These are phyloP conservation scores for Nicotiana tomentosiformis DNA, from an alignment of 257 asterid genomes.

Conservation along the genomic window DNA sequence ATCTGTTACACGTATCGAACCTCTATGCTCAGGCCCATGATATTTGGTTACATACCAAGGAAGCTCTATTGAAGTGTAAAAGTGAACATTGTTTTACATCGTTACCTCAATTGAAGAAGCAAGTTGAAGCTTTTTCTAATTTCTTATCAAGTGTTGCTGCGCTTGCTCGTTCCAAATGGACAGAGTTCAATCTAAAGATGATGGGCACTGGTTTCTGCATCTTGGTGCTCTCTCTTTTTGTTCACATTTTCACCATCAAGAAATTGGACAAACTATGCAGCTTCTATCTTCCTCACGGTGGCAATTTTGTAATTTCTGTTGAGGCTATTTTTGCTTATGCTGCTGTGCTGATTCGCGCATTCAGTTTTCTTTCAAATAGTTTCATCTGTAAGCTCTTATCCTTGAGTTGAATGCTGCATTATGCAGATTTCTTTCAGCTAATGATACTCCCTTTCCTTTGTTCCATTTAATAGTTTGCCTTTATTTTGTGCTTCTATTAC, in stretches of 20 bases:
- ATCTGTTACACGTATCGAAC: conserved; percentile 54
- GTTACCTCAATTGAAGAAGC: conserved; percentile 38
- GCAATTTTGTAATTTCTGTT: conserved; percentile 29
- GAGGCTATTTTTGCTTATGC: conserved; percentile 46
- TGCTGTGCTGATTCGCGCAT: conserved; percentile 70
- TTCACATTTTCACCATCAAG: conserved; percentile 50
- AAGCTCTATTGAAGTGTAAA: conserved; percentile 29
- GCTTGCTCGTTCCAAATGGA: conserved; percentile 96
- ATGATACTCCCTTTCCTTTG: neutral
- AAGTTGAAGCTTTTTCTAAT: conserved; percentile 60
- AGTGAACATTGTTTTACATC: conserved; percentile 27
- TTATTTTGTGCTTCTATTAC: conserved; percentile 20
- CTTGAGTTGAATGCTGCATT: neutral
- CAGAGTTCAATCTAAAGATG: conserved; percentile 80
- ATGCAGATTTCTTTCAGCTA: neutral
- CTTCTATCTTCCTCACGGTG: conserved; percentile 30
- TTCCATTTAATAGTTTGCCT: conserved; percentile 19
- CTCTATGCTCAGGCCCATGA: conserved; percentile 73
- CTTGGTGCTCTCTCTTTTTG: conserved; percentile 56
- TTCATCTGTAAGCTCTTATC: conserved; percentile 62
- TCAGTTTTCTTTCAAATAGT: conserved; percentile 90
- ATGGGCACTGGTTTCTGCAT: conserved; percentile 77
- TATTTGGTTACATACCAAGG: conserved; percentile 54
- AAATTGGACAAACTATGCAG: conserved; percentile 51
- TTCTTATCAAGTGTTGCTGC: conserved; percentile 76